Evolutionary conservation across 208 protist genomes (phyloP).

Genomic region (Polymyxa betae): DNA sequence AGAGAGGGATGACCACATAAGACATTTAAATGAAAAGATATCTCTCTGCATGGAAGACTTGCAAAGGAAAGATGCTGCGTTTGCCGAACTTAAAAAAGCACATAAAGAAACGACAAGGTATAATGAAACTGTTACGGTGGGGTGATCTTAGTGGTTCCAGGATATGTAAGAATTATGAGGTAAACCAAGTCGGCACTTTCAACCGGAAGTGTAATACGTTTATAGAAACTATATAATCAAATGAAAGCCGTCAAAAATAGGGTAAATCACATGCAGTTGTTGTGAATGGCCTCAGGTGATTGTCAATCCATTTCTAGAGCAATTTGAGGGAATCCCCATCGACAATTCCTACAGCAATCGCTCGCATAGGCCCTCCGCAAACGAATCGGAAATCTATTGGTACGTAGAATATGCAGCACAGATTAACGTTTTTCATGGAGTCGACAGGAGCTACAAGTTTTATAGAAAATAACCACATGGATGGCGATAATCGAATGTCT

Average conservation of each 20-base stretch:
- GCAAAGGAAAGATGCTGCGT: conserved; percentile 32
- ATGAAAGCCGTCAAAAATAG: conserved; percentile 4
- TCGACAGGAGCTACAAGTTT: no score
- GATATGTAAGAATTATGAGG: conserved; percentile 53
- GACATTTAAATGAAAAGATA: neutral
- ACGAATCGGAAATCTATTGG: no score
- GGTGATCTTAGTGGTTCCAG: neutral
- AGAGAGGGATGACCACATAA: conserved; percentile 13
- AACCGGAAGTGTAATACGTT: neutral
- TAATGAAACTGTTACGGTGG: neutral
- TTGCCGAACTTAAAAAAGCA: neutral
- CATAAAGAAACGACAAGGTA: conserved; percentile 30
- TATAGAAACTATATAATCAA: conserved; percentile 48
- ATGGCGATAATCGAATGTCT: no score
- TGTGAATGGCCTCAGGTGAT: no score
- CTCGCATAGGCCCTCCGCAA: no score
- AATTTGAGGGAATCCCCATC: no score
- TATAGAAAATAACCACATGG: no score
- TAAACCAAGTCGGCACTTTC: neutral
- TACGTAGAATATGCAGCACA: no score
- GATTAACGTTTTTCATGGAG: no score
- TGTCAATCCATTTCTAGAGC: no score
- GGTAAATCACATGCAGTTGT: no score
- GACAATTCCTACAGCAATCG: no score
- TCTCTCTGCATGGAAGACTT: neutral